Evolutionary conservation across 768 basidiomycete genomes (phyloP).

Genomic region (Lactifluus piperatus): DNA sequence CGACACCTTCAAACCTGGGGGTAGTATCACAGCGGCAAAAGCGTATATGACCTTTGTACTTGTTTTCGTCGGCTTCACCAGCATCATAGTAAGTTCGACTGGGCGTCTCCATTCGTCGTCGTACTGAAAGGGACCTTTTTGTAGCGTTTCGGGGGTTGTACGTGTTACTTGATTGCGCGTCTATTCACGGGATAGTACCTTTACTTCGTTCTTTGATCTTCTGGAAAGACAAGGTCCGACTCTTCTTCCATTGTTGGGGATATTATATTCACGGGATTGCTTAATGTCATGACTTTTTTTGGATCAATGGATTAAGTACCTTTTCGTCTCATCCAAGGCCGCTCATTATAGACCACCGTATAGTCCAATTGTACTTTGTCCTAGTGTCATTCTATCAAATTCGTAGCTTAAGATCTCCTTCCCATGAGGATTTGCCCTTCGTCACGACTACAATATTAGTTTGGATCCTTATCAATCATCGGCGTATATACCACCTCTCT

Average conservation of each 20-base stretch:
- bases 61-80: conserved; percentile 72
- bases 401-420: background rate
- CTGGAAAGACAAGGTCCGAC: background rate
- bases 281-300: background rate
- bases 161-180: conserved; percentile 42
- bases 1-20: conserved; percentile 47
- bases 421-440: background rate
- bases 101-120: background rate
- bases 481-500: background rate
- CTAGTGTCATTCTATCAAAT: background rate
- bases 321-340: too few species aligned
- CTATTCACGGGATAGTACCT: conserved; percentile 40
- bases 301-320: background rate
- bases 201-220: background rate
- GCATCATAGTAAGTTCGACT: conserved; percentile 39
- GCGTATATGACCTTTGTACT: conserved; percentile 76
- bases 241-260: background rate
- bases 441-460: background rate
- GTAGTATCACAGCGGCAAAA: conserved; percentile 49
- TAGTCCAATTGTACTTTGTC: background rate
- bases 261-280: background rate
- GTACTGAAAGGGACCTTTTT: conserved; percentile 17
- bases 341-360: background rate
- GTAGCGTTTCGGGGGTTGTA: conserved; percentile 53
- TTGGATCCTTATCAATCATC: background rate